Evolutionary conservation across 805 yeast species (phyloP).

Genomic region (Saturnispora sekii): DNA sequence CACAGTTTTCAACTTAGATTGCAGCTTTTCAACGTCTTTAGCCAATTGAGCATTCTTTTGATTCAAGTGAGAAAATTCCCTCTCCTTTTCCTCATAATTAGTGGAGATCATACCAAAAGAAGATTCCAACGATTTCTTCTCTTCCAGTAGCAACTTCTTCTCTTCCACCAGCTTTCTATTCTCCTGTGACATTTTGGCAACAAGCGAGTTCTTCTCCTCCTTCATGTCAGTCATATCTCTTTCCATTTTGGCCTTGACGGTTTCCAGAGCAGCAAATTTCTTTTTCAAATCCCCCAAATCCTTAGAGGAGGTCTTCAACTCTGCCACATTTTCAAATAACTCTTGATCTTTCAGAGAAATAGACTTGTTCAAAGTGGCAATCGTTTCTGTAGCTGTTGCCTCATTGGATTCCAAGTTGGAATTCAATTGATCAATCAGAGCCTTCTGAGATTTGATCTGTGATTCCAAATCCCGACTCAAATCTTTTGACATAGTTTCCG

Average conservation of each 20-base stretch:
- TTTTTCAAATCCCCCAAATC: neutral
- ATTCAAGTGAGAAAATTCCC: neutral
- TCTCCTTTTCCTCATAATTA: slow-evolving; percentile 5
- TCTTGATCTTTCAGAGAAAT: too few relatives aligned
- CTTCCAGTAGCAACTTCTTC: slow-evolving; percentile 1
- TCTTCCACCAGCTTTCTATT: slow-evolving; percentile 1
- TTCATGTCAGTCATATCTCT: neutral
- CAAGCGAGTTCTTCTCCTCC: neutral
- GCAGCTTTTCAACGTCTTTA: neutral
- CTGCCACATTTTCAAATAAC: too few relatives aligned
- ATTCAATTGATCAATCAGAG: neutral
- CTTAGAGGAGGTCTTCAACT: too few relatives aligned
- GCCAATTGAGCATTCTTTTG: neutral
- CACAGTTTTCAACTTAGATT: neutral
- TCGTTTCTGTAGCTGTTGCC: too few relatives aligned
- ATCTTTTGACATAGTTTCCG: neutral
- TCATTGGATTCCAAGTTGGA: neutral
- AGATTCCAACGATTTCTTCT: slow-evolving; percentile 4
- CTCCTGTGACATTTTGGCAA: neutral
- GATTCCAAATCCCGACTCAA: neutral
- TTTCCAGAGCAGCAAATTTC: neutral
- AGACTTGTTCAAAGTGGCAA: too few relatives aligned
- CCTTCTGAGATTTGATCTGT: too few relatives aligned
- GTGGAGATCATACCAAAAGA: slow-evolving; percentile 7
- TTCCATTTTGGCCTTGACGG: neutral